Conservation (phyloP, 495 filamentous ascomycete genomes). For the Lasiosphaeria ovina region DNA sequence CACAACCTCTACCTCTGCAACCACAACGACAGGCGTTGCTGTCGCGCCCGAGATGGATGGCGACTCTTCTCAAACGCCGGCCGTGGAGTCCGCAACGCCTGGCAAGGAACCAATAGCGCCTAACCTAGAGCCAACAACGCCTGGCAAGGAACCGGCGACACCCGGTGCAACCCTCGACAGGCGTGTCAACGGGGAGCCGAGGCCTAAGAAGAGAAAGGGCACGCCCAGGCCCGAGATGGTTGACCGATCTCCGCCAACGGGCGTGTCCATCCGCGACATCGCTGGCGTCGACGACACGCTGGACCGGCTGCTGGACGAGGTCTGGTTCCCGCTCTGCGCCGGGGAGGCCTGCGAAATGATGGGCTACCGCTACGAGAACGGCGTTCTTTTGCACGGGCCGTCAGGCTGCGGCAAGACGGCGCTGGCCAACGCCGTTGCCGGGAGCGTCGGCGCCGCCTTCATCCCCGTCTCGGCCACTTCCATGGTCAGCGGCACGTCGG, state of each 20-base stretch:
- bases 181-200: constrained; percentile 66
- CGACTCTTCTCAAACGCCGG: not conserved
- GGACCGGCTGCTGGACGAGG: constrained; percentile 69
- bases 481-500: constrained; percentile 90
- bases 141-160: not conserved
- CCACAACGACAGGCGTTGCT: not conserved
- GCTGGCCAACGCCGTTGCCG: constrained; percentile 87
- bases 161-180: not conserved
- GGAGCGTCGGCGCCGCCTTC: constrained; percentile 79
- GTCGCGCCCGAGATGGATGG: not conserved
- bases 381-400: constrained; percentile 86
- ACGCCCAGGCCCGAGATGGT: constrained; percentile 32
- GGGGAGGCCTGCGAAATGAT: constrained; percentile 55
- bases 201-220: constrained; percentile 61
- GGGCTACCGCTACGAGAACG: constrained; percentile 74
- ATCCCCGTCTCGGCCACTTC: constrained; percentile 87
- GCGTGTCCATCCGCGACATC: constrained; percentile 74
- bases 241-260: constrained; percentile 69
- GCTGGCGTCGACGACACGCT: constrained; percentile 84
- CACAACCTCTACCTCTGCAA: not conserved
- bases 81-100: constrained; percentile 8
- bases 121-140: constrained; percentile 3
- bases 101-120: not conserved
- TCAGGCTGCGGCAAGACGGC: constrained; percentile 96
- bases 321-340: constrained; percentile 73